Evolutionary conservation across 345 rosid genomes (phyloP), one percentile per base, ranked within the genome.

Genomic region (Dipteronia dyeriana): DNA sequence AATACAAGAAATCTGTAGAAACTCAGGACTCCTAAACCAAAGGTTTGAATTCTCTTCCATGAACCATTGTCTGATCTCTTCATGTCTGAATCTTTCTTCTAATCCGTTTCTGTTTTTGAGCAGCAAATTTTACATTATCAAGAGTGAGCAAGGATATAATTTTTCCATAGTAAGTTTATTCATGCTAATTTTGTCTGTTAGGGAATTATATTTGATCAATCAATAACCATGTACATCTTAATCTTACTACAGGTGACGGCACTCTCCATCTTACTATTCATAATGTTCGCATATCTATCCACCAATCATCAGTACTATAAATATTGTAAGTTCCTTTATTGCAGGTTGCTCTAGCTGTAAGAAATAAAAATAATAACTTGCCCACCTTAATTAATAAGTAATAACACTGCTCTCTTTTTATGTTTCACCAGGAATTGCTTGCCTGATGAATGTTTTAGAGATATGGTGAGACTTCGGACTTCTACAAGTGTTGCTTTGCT

Each of bases 51-150:
- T 53, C 57, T 16, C 57, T 6, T 53, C 57, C 5, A 3, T 14
- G 57, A 53, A 53, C 57, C 5, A 16, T 53, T 16, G n/a, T 53
- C 57, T 53, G n/a, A n/a, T n/a, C n/a, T n/a, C n/a, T n/a, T n/a
- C n/a, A n/a, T n/a, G n/a, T n/a, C 57, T 53, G n/a, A 16, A 53
- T 53, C 31, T 34, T 49, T 25, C 68, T 73, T 54, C 60, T 5
- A 12, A n/a, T 6, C 11, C 26, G 66, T 78, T 66, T 25, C 19
- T 63, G 75, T 41, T 11, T 63, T 76, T 59, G 53, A 39, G 11
- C 87, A 94, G 98, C 82, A 89, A 86, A 82, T 87, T 91, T 43
- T 87, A 81, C 78, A 41, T 90, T 7, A 20, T 82, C 23, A 59
- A 16, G 66, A 84, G 65, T 9, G 79, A 76, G 76, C 59, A 74